phyloP scores from a whole-genome alignment of 2,329 filamentous ascomycete species.

The Diaporthe capsici region DNA sequence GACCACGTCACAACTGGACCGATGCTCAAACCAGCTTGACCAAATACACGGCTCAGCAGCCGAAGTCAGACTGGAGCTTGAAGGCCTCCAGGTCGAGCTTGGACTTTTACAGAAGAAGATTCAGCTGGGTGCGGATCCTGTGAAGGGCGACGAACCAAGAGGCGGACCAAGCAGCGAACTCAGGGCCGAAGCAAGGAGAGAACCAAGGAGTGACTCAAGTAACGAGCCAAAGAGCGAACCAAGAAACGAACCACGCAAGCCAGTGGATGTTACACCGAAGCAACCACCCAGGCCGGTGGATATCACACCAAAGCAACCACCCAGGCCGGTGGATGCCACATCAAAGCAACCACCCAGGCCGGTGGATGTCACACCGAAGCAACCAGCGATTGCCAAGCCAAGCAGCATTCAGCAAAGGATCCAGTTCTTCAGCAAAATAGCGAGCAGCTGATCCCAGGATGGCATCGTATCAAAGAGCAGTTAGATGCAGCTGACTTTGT shows the following conservation, averaged over 20 bases:
- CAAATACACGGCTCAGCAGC: constrained; percentile 16
- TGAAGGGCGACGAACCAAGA: not conserved
- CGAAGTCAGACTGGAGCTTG: constrained; percentile 18
- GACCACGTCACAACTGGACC: constrained; percentile 14
- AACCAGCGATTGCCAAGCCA: not conserved
- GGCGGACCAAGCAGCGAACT: not conserved
- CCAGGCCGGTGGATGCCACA: not conserved
- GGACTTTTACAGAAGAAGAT: not conserved
- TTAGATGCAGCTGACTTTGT: not conserved
- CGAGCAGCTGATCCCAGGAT: not conserved
- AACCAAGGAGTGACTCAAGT: not conserved
- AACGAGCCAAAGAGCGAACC: not conserved
- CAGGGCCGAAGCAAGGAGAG: not conserved
- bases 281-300: not conserved
- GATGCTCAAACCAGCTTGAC: constrained; percentile 8
- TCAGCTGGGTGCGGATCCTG: not conserved
- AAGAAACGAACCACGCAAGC: not conserved
- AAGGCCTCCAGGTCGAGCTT: constrained; percentile 3
- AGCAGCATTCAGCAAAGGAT: constrained; percentile 16
- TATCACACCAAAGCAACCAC: not conserved
- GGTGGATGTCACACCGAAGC: not conserved
- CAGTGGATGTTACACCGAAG: not conserved
- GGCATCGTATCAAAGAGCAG: not conserved
- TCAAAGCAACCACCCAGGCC: not conserved
- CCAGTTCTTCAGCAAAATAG: constrained; percentile 27